Base-by-base conservation (phyloP, 495 filamentous ascomycete species). In the Podospora sp. region DNA sequence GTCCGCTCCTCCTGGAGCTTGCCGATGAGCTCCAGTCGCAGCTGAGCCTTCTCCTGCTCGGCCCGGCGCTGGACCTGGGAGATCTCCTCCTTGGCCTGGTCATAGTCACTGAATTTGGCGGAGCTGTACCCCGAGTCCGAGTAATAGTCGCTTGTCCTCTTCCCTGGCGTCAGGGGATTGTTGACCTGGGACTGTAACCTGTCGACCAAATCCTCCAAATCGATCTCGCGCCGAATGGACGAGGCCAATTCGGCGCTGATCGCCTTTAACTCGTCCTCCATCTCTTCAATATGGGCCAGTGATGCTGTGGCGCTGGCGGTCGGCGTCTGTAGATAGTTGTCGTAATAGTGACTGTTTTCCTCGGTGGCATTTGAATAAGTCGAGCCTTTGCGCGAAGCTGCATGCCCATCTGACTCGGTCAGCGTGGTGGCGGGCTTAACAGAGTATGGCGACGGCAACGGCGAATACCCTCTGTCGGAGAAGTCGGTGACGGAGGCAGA, bases 81-180 rank as follows among this genome's bases (percentile, higher is more conserved):
- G 56, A 97, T 80, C 77, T 97, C 93, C 73, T 97, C 92, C 35
- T 89, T 81, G 62, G 88, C 89, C 18, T 85, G 84, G 69, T 91
- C 90, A 79, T 90, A 92, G 33, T 84, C 82, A 70, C 81, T 81
- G 57, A 81, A 74, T 71, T 92, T 88, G 62, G 90, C 85, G 4
- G 94, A 93, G 76, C 92, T 94, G 56, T 90, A 90, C 55, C 96
- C 95, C 0, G 93, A 96, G 75, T 99, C 95, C 0, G 95, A 99
- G 75, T 94, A 99, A 78, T 99, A 98, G 77, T 99, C 95, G 76
- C 95, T 99, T 4, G 93, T 97, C 61, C 94, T 86, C 74, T 89
- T 89, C 66, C 87, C 89, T 2, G 86, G 84, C n/a, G 79, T 83
- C 58, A 87, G 81, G 5, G 83, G 76, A 68, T 84, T 86, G 46